A percentile compares a stretch with the other conserved stretches of the same genome.
Conservation (phyloP, 1,139 yeast genomes). For the Saccharomyces hybrid region DNA sequence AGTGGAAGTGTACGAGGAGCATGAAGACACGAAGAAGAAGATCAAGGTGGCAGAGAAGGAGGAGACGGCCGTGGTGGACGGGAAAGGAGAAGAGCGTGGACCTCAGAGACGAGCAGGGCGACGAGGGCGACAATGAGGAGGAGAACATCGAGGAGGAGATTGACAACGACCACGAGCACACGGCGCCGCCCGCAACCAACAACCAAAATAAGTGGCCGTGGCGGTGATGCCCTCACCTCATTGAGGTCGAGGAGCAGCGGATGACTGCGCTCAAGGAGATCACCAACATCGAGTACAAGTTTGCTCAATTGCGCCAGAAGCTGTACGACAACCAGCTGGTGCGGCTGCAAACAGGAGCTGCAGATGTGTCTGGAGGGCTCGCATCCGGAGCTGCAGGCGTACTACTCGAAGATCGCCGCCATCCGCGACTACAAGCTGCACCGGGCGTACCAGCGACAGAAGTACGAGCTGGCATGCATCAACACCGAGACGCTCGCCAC, state of each 20-base stretch:
- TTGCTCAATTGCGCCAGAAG: slow-evolving; percentile 77
- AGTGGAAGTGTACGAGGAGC: background rate
- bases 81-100: slow-evolving; percentile 5
- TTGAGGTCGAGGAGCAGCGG: slow-evolving; percentile 37
- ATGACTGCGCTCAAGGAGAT: slow-evolving; percentile 46
- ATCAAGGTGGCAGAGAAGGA: background rate
- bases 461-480: slow-evolving; percentile 68
- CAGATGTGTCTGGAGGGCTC: slow-evolving; percentile 83
- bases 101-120: slow-evolving; percentile 14
- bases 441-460: slow-evolving; percentile 59
- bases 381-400: slow-evolving; percentile 71
- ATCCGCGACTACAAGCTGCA: slow-evolving; percentile 62
- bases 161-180: slow-evolving; percentile 16
- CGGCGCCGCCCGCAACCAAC: slow-evolving; percentile 14
- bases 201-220: no score
- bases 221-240: slow-evolving; percentile 31
- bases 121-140: slow-evolving; percentile 9
- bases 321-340: slow-evolving; percentile 66
- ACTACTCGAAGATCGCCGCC: slow-evolving; percentile 63
- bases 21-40: background rate
- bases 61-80: slow-evolving; percentile 7
- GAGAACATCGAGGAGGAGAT: slow-evolving; percentile 10
- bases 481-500: slow-evolving; percentile 74
- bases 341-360: slow-evolving; percentile 70
- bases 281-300: slow-evolving; percentile 72